Conservation (phyloP, 1,284 basidiomycete genomes). For the Naganishia sp. region DNA sequence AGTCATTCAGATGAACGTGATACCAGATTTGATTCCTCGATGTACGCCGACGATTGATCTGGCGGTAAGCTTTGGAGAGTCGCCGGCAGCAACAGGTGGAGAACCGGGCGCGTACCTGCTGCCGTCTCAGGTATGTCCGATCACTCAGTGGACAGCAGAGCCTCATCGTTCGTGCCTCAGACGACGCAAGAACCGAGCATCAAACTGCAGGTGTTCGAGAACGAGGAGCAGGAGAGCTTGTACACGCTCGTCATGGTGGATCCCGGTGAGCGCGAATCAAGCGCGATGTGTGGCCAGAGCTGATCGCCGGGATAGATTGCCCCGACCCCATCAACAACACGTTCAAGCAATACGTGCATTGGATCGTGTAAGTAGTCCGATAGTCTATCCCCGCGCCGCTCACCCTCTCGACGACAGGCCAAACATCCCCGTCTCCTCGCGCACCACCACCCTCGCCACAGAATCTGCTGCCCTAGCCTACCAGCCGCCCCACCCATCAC, state of each 20-base stretch:
- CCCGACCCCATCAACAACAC: conserved; percentile 68
- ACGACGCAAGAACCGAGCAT: conserved; percentile 32
- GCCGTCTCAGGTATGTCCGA: conserved; percentile 31
- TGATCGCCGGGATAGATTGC: conserved; percentile 59
- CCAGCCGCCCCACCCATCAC: conserved; percentile 82
- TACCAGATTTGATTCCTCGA: conserved; percentile 79
- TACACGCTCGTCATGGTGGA: conserved; percentile 90
- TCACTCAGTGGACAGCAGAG: background rate
- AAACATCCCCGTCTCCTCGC: conserved; percentile 74
- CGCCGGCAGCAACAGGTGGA: conserved; percentile 39
- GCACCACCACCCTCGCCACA: conserved; percentile 56
- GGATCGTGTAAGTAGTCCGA: conserved; percentile 68
- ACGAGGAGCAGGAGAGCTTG: conserved; percentile 64
- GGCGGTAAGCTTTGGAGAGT: conserved; percentile 55
- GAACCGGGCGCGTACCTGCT: conserved; percentile 34
- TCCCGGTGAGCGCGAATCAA: conserved; percentile 60
- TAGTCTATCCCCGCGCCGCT: background rate
- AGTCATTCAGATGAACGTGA: conserved; percentile 80
- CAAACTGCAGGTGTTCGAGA: conserved; percentile 50
- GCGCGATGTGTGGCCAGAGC: background rate
- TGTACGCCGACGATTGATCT: conserved; percentile 64
- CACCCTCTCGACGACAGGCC: conserved; percentile 58
- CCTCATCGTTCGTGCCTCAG: background rate
- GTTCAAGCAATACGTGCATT: conserved; percentile 78
- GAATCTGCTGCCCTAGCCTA: conserved; percentile 60